These are phyloP conservation scores for Corymbia citriodora DNA, from an alignment of 441 rosid genomes.

Conservation along the genomic window DNA sequence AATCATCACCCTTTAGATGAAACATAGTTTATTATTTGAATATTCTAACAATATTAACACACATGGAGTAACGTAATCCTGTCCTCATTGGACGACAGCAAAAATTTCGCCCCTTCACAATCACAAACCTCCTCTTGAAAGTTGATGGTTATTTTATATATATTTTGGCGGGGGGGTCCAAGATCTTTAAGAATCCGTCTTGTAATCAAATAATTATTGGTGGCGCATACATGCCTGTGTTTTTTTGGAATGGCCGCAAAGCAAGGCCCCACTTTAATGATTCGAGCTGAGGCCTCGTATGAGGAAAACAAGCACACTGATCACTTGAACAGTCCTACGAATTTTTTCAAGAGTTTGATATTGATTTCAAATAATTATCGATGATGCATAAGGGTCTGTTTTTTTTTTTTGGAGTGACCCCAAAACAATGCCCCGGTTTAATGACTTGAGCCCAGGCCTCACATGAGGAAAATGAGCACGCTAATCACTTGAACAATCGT, in stretches of 20 bases:
- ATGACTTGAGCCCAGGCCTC: not conserved
- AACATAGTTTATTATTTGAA: too few species aligned
- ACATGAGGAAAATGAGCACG: not conserved
- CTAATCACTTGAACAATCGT: not conserved
- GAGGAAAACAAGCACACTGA: too few species aligned
- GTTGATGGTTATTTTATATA: not conserved
- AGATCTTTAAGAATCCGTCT: too few species aligned
- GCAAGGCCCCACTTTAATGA: too few species aligned
- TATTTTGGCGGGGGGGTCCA: too few species aligned
- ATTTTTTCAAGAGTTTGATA: not conserved
- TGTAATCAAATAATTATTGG: too few species aligned
- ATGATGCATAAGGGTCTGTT: not conserved
- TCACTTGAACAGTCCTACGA: too few species aligned
- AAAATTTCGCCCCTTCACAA: not conserved
- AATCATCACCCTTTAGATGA: not conserved
- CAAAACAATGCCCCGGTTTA: not conserved
- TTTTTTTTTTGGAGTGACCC: not conserved
- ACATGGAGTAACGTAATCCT: not conserved
- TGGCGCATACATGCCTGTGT: too few species aligned
- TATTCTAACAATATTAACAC: too few species aligned
- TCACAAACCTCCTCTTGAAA: not conserved
- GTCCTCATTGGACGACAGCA: not conserved
- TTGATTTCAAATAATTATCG: not conserved
- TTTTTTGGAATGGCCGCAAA: too few species aligned
- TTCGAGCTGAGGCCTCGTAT: too few species aligned